Base-by-base conservation (phyloP, 345 rosid genomes). In the Camelina laxa region DNA sequence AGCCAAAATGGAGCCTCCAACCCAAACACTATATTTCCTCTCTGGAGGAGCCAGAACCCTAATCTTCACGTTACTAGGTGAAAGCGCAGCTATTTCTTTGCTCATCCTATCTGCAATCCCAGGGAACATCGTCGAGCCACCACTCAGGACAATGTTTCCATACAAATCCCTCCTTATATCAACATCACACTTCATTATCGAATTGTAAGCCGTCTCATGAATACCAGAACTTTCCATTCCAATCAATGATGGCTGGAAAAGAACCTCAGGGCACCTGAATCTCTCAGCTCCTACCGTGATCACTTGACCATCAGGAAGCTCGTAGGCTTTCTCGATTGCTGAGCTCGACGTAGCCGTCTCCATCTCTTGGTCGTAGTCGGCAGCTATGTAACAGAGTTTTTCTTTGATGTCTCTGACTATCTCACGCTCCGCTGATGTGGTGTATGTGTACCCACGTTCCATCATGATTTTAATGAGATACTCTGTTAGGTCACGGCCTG, bases 401-500 rank as follows among this genome's bases (percentile, higher is more conserved):
- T 90, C 92, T 80, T 88, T 90, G 87, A 90, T 81, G 80, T 85
- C 92, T 75, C 91, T 83, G 0, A 62, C 53, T 24, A 62, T 53
- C 60, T 62, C 76, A 12, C 62, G 76, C 19, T 63, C 63, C 0
- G 89, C 96, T 0, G 92, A 74, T 35, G 91, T 86, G 83, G 91
- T 86, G 86, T 84, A 90, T 67, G 89, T 84, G 78, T 86, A 88
- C 17, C 92, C 92, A 72, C 87, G 88, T 80, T 90, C 88, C 0
- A 87, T 88, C 81, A 90, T 73, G 60, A 90, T 84, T 74, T 90
- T 86, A 87, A 83, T 88, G 1, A 88, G 84, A 76, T 87, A 85
- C 50, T 88, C 92, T 0, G 96, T 88, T 54, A 90, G 91, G 70
- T 88, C 96, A 81, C 88, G 96, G 7, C 96, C 92, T 68, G 92